Evolutionary conservation across 495 filamentous ascomycete species (phyloP), one percentile per base, ranked within the genome.

Genomic region (Pseudevernia furfuracea): DNA sequence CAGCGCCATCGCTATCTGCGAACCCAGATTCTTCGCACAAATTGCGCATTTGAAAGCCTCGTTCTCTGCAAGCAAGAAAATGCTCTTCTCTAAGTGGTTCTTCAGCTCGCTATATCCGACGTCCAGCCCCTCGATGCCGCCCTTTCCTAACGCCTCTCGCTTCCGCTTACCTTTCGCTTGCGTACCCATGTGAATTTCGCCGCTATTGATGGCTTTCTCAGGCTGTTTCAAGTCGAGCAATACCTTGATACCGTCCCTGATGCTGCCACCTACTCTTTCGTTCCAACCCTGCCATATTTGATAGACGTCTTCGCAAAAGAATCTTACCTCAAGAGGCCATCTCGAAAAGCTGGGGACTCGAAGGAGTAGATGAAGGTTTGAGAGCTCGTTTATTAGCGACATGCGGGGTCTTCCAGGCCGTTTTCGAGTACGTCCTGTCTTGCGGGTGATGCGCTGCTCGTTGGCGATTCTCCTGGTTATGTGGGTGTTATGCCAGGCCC

Each of bases 401-500:
- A 80, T 77, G 11, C 76, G 75, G 5, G 88, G 84, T 25, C 86
- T 74, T 30, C 70, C 76, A 14, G 77, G 81, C 30, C 71, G 70
- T 57, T 70, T 67, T 60, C 70, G 71, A n/a, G 46, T 58, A 21
- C 43, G 43, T 9, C 41, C 23, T 14, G 67, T 59, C 32, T 62
- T 52, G 21, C 21, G 58, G 34, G 77, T 74, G 43, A 84, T 74
- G 49, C 86, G 81, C 41, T 85, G 79, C 19, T 77, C 75, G 1
- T 81, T 71, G 6, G 84, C 76, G 65, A 96, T 87, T 71, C 93
- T 90, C 28, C 85, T 77, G 8, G 92, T 88, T 32, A 84, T 70
- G 68, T 91, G 85, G 0, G 90, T 81, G 71, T 97, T 89, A 67
- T 89, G 91, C 82, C 93, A 91, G 41, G 93, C 93, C 93, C 93